Percentiles rank a stretch among this genome's conserved stretches.
These are phyloP conservation scores for Monotropa hypopitys DNA, from an alignment of 179 eudicot genomes.

Conservation along the genomic window DNA sequence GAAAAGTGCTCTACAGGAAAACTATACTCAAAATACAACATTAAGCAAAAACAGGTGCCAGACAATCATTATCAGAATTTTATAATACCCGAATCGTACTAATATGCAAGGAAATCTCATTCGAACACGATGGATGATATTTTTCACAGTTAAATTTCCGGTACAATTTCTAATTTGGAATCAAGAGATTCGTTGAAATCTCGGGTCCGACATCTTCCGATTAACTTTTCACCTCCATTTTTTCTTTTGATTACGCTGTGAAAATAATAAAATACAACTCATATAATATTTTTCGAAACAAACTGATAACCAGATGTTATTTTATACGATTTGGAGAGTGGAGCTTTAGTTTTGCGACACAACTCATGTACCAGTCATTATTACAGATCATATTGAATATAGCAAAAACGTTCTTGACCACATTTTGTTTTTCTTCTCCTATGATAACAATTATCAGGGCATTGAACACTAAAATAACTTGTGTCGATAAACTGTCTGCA, in stretches of 20 bases:
- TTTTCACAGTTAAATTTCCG: background rate
- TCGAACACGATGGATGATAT: background rate
- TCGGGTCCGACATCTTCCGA: background rate
- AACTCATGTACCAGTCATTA: background rate
- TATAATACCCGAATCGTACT: background rate
- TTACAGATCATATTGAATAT: too few relatives aligned
- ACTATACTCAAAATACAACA: background rate
- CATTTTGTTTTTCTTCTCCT: too few relatives aligned
- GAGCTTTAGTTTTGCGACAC: background rate
- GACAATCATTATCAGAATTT: background rate
- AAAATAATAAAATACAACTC: background rate
- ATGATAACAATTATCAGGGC: background rate
- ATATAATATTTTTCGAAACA: too few relatives aligned
- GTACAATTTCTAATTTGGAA: background rate
- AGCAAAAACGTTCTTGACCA: too few relatives aligned
- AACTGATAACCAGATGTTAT: too few relatives aligned
- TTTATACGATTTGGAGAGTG: background rate
- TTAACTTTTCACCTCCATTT: background rate
- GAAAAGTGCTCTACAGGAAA: background rate
- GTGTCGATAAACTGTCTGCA: background rate
- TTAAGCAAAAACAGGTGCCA: background rate
- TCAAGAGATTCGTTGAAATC: background rate
- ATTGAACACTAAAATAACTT: background rate
- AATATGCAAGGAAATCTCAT: background rate
- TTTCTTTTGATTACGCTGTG: background rate